These are phyloP conservation scores for Chamaecrista fasciculata DNA, from an alignment of 306 rosid genomes.

Conservation along the genomic window DNA sequence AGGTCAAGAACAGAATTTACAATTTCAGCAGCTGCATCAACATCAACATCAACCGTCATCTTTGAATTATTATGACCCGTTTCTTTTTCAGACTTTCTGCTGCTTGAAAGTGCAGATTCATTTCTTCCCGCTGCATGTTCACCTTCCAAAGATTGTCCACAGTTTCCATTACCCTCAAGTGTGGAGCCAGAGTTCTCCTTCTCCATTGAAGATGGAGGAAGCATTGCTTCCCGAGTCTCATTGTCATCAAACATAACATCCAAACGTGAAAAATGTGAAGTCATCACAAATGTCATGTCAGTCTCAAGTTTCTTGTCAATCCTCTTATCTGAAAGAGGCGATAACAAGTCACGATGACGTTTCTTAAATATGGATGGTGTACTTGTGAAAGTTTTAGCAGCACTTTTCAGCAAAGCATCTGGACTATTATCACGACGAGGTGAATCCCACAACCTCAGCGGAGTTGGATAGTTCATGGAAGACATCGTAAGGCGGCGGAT, in stretches of 20 bases:
- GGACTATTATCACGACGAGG: conserved; percentile 77
- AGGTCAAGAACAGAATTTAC: conserved; percentile 40
- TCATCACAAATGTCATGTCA: conserved; percentile 61
- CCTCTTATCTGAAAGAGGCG: conserved; percentile 87
- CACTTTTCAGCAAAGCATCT: conserved; percentile 76
- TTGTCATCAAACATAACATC: conserved; percentile 73
- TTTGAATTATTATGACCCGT: conserved; percentile 34
- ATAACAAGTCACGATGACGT: conserved; percentile 75
- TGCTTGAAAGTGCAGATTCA: conserved; percentile 25
- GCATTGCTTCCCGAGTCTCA: conserved; percentile 40
- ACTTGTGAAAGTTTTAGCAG: conserved; percentile 80
- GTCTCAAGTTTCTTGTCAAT: conserved; percentile 72
- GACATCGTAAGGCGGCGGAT: conserved; percentile 95
- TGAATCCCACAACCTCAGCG: conserved; percentile 91
- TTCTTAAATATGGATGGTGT: conserved; percentile 95
- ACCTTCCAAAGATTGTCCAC: conserved; percentile 30
- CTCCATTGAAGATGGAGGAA: conserved; percentile 44
- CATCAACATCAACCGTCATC: conserved; percentile 34
- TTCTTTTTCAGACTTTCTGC: conserved; percentile 33
- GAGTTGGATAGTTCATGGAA: conserved; percentile 85
- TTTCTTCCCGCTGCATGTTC: conserved; percentile 34
- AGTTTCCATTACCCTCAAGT: conserved; percentile 54
- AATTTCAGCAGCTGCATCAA: conserved; percentile 35
- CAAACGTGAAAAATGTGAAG: conserved; percentile 69
- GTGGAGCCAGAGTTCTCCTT: conserved; percentile 35